phyloP scores from a whole-genome alignment of 306 rosid genomes.

The cucumber (Cucumis sativus) region DNA sequence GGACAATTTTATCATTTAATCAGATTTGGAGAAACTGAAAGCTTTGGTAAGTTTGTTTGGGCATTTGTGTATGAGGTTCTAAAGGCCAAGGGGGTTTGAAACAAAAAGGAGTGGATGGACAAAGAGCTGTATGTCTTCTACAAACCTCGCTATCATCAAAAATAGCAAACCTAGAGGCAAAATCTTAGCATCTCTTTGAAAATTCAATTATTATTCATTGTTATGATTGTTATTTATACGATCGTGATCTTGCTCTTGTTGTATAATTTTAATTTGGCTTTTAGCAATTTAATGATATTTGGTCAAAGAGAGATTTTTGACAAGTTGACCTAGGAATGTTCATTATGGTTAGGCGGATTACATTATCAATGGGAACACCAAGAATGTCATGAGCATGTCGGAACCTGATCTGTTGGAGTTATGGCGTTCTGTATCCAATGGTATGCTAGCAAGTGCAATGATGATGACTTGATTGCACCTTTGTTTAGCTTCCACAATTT shows the following conservation, averaged over 20 bases:
- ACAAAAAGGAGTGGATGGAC: background rate
- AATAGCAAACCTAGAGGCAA: no score
- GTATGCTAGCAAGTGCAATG: constrained; percentile 29
- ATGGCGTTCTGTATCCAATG: constrained; percentile 67
- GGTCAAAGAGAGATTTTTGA: background rate
- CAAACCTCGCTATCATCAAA: background rate
- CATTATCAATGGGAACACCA: constrained; percentile 72
- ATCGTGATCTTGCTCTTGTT: background rate
- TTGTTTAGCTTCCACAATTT: background rate
- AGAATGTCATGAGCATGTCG: constrained; percentile 97
- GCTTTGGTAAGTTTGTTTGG: background rate
- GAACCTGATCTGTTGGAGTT: constrained; percentile 92
- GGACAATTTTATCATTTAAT: background rate
- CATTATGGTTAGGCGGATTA: constrained; percentile 61
- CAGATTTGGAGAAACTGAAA: background rate
- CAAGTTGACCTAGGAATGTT: background rate
- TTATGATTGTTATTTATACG: background rate
- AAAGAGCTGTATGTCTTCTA: background rate
- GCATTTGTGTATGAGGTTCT: background rate
- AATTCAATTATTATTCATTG: background rate
- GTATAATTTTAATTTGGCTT: background rate
- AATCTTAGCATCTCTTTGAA: no score
- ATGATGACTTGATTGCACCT: background rate
- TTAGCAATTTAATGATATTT: background rate
- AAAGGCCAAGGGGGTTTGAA: background rate